Evolutionary conservation across 306 rosid genomes (phyloP).

Genomic region (Cucumis cinereus): DNA sequence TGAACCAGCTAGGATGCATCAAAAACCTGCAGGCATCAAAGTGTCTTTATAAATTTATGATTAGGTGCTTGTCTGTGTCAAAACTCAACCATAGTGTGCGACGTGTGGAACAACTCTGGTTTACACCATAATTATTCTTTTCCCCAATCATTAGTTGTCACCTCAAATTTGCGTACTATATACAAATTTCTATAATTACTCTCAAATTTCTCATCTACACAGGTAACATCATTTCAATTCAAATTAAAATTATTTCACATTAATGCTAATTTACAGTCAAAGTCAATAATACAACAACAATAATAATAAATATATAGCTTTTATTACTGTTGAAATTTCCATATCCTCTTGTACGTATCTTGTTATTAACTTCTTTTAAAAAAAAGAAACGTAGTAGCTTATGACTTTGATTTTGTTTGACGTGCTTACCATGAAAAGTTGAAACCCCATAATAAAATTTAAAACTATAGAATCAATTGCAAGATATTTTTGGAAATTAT

Average conservation of each 20-base stretch:
- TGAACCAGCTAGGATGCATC: not conserved
- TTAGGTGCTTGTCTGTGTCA: not conserved
- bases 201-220: not conserved
- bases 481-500: not conserved
- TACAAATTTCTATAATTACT: not conserved
- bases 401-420: not conserved
- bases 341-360: not conserved
- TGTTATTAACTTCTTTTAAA: too few species aligned
- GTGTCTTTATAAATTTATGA: not conserved
- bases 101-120: not conserved
- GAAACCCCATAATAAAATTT: not conserved
- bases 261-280: not conserved
- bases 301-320: not conserved
- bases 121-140: conserved; percentile 1
- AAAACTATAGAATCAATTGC: not conserved
- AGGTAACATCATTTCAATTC: not conserved
- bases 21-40: not conserved
- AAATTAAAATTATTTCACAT: not conserved
- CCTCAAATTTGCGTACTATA: not conserved
- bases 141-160: not conserved
- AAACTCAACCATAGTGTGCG: not conserved
- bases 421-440: not conserved
- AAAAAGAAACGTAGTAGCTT: not conserved
- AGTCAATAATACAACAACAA: not conserved
- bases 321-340: not conserved